These are phyloP conservation scores for Themeda triandra DNA, from an alignment of 176 grass and related monocot genomes.

Conservation along the genomic window DNA sequence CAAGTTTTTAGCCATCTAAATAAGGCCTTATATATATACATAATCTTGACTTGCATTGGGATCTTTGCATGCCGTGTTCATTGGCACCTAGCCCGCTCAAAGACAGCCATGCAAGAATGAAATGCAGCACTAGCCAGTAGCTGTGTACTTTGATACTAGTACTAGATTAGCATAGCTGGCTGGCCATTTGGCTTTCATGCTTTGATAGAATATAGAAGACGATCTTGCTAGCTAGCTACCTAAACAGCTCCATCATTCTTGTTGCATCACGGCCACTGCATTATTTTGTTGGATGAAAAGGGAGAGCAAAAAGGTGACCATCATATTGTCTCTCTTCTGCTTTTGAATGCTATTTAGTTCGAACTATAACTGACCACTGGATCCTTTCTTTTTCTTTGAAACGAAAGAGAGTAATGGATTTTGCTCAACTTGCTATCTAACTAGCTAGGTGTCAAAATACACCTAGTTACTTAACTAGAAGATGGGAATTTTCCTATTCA, in stretches of 20 bases:
- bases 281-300: conserved; percentile 27
- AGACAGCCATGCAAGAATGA: background rate
- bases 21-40: background rate
- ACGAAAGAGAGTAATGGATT: too few relatives aligned
- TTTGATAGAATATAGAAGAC: background rate
- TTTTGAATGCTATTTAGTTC: conserved; percentile 2
- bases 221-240: background rate
- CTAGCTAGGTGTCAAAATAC: background rate
- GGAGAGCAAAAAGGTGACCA: conserved; percentile 18
- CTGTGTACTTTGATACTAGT: conserved; percentile 4
- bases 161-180: background rate
- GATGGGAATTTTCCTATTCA: background rate
- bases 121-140: conserved; percentile 3
- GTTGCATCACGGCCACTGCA: conserved; percentile 32
- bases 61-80: conserved; percentile 43
- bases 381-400: background rate
- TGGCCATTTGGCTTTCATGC: conserved; percentile 14
- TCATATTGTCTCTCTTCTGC: conserved; percentile 5
- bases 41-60: conserved; percentile 29
- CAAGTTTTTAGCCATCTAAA: too few relatives aligned
- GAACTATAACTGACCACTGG: background rate
- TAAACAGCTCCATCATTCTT: conserved; percentile 17
- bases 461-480: background rate
- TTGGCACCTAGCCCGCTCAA: conserved; percentile 20
- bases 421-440: background rate